Percentiles rank a stretch among this genome's conserved stretches.
These are phyloP conservation scores for Aspergillus aculeatus DNA, from an alignment of 2,329 filamentous ascomycete genomes.

Conservation along the genomic window DNA sequence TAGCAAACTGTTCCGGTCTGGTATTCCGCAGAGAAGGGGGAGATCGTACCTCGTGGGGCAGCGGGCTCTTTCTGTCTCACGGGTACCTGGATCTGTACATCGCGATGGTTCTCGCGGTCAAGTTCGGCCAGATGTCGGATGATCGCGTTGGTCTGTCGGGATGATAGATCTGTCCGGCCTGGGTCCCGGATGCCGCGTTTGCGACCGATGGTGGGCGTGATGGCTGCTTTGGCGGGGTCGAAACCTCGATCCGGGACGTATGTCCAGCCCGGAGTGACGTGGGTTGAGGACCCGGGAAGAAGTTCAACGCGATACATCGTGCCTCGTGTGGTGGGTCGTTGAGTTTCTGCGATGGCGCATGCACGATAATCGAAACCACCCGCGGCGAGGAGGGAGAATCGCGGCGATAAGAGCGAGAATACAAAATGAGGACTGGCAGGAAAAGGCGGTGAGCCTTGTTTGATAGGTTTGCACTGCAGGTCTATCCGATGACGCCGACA, in stretches of 20 bases:
- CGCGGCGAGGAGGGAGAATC: neutral
- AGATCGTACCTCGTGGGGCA: slow-evolving; percentile 38
- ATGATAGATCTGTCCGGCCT: slow-evolving; percentile 65
- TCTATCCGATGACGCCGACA: neutral
- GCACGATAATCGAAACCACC: neutral
- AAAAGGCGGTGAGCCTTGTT: slow-evolving; percentile 9
- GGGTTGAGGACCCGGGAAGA: slow-evolving; percentile 67
- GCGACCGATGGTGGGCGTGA: slow-evolving; percentile 54
- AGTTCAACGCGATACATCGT: slow-evolving; percentile 75
- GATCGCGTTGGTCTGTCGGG: slow-evolving; percentile 79
- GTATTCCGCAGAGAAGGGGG: neutral
- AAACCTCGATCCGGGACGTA: slow-evolving; percentile 77
- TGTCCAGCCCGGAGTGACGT: slow-evolving; percentile 80
- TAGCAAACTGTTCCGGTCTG: too few relatives aligned
- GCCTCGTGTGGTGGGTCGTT: neutral
- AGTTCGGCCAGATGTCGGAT: slow-evolving; percentile 79
- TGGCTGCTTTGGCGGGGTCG: slow-evolving; percentile 55
- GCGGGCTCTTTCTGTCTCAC: slow-evolving; percentile 51
- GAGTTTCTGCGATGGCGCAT: neutral
- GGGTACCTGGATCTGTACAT: slow-evolving; percentile 69
- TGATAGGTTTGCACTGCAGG: slow-evolving; percentile 21
- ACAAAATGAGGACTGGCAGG: neutral
- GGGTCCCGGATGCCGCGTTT: slow-evolving; percentile 70
- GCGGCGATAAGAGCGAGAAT: neutral
- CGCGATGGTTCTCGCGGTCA: slow-evolving; percentile 74